Evolutionary conservation across 1,139 yeast genomes (phyloP).

Genomic region (Lodderomyces metapsilosis): DNA sequence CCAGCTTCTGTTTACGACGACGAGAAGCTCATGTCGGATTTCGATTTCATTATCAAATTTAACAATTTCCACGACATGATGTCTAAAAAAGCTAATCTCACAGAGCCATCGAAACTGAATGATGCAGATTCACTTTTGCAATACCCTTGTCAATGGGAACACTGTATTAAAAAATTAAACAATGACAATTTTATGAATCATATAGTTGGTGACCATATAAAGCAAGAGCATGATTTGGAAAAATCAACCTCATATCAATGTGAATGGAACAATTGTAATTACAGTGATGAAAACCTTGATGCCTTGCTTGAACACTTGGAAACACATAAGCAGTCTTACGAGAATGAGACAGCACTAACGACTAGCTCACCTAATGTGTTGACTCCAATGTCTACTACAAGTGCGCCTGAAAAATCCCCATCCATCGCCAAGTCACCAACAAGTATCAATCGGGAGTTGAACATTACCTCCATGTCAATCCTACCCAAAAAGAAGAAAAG

Average conservation of each 20-base stretch:
- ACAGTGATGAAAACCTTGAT: slow-evolving; percentile 49
- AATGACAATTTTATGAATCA: slow-evolving; percentile 55
- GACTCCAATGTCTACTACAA: slow-evolving; percentile 18
- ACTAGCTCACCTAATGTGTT: slow-evolving; percentile 10
- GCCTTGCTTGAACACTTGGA: slow-evolving; percentile 61
- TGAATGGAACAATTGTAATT: slow-evolving; percentile 74
- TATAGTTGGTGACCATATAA: slow-evolving; percentile 54
- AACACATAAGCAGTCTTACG: slow-evolving; percentile 39
- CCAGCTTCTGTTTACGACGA: slow-evolving; percentile 8
- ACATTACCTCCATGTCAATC: slow-evolving; percentile 37
- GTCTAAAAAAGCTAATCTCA: background rate
- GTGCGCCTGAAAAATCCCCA: slow-evolving; percentile 3
- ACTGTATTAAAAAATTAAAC: slow-evolving; percentile 43
- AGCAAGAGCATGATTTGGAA: slow-evolving; percentile 21
- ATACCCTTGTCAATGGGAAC: slow-evolving; percentile 55
- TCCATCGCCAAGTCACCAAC: background rate
- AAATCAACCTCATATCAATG: slow-evolving; percentile 40
- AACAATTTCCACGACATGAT: slow-evolving; percentile 27
- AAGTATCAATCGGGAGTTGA: slow-evolving; percentile 13
- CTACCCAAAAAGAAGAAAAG: slow-evolving; percentile 25
- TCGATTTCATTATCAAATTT: slow-evolving; percentile 43
- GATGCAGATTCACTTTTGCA: slow-evolving; percentile 1
- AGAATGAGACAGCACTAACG: slow-evolving; percentile 6
- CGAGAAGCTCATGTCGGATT: slow-evolving; percentile 31
- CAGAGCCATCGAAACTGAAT: background rate